Base-by-base conservation (phyloP, 495 filamentous ascomycete species). In the Podospora pseudoanserina region DNA sequence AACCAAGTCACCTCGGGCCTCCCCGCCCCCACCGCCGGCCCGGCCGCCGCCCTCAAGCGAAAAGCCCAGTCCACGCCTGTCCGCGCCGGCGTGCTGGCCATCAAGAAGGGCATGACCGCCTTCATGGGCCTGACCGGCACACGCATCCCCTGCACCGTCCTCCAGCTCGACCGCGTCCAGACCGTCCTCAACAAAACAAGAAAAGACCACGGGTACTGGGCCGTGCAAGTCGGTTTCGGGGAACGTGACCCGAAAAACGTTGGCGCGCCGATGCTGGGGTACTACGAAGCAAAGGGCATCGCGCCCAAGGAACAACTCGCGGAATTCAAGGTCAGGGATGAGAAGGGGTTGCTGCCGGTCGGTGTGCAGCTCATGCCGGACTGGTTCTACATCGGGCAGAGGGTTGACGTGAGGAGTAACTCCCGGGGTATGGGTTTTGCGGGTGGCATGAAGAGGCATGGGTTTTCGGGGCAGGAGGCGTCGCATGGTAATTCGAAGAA, bases 371-470 rank as follows among this genome's bases (percentile, higher is more conserved):
- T 99, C 71, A 80, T 84, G 65, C 91, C 95, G 28, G 87, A 90
- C 68, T 96, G 94, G 90, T 97, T 97, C 80, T 82, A 88, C 70
- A 87, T 92, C 75, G 95, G 95, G 6, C 92, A 97, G 83, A 96
- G 86, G 77, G 89, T 99, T 19, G 95, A 99, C 83, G 87, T 91
- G 60, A 85, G 89, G 75, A 89, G 88, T 26, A 88, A 89, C 74
- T 88, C 86, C 61, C 86, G 89, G 75, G 95, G 95, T 34, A 93
- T 90, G 83, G 95, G 94, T 0, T 98, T 97, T 79, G 92, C 91
- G 5, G 95, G 95, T 85, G 95, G 92, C 66, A 99, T 99, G 94
- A 99, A 99, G 86, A 84, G 91, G 68, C 90, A 92, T 74, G 93
- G 93, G 0, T 98, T 92, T 74, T 72, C 80, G 19, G 95, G 95